These are phyloP conservation scores for Penicillium macrosclerotiorum DNA, from an alignment of 495 filamentous ascomycete species.

Conservation along the genomic window DNA sequence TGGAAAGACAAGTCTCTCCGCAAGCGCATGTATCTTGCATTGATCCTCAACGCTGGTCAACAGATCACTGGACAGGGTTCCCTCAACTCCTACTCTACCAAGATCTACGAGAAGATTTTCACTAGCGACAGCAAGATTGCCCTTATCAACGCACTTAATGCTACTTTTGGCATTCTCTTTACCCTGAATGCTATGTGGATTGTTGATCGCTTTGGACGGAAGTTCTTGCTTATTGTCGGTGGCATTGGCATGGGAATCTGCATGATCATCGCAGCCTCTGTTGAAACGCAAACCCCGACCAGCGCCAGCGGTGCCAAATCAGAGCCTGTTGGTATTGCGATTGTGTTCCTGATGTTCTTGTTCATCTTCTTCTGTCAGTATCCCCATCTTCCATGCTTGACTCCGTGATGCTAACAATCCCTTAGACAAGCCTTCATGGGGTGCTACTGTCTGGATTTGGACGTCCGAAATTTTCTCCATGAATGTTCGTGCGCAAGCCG, in stretches of 20 bases:
- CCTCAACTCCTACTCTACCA: slow-evolving; percentile 61
- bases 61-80: slow-evolving; percentile 62
- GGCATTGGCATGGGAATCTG: slow-evolving; percentile 68
- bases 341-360: slow-evolving; percentile 61
- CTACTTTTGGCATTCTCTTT: slow-evolving; percentile 65
- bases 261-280: slow-evolving; percentile 64
- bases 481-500: slow-evolving; percentile 65
- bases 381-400: background rate
- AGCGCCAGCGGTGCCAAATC: slow-evolving; percentile 46
- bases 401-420: slow-evolving; percentile 12
- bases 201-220: slow-evolving; percentile 67
- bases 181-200: slow-evolving; percentile 72
- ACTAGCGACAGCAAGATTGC: slow-evolving; percentile 51
- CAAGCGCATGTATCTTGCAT: slow-evolving; percentile 53
- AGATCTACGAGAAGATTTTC: slow-evolving; percentile 66
- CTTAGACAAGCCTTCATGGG: slow-evolving; percentile 63
- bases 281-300: slow-evolving; percentile 59
- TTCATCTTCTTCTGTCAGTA: slow-evolving; percentile 63
- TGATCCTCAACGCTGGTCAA: slow-evolving; percentile 60
- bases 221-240: slow-evolving; percentile 64
- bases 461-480: slow-evolving; percentile 64
- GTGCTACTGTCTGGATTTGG: slow-evolving; percentile 67
- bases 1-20: slow-evolving; percentile 62
- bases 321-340: slow-evolving; percentile 58
- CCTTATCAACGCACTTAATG: slow-evolving; percentile 65